phyloP scores from a whole-genome alignment of 805 yeast genomes.

The Kazachstania africana region DNA sequence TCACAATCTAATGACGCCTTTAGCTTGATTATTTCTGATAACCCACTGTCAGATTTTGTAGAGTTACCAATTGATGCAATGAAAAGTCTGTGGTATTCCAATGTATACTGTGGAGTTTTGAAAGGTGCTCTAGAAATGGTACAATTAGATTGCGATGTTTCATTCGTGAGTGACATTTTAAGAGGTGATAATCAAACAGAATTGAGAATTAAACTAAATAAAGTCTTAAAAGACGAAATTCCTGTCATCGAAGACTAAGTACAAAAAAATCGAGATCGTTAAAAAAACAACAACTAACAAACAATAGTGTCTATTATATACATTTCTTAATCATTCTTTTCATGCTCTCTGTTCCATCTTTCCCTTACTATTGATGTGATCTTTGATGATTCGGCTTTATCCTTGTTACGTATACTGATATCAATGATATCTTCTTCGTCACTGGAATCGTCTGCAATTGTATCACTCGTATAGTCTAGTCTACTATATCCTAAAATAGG shows the following conservation, averaged over 20 bases:
- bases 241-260: constrained; percentile 91
- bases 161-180: constrained; percentile 66
- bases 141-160: constrained; percentile 79
- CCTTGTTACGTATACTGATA: constrained; percentile 1
- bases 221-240: constrained; percentile 78
- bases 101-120: constrained; percentile 78
- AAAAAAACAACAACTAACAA: no score
- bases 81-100: constrained; percentile 84
- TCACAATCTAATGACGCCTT: constrained; percentile 63
- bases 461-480: not conserved
- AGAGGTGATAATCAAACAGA: constrained; percentile 80
- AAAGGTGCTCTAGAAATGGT: constrained; percentile 93
- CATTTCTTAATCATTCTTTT: constrained; percentile 9
- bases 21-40: constrained; percentile 62
- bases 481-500: constrained; percentile 38
- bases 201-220: constrained; percentile 56
- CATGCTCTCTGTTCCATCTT: constrained; percentile 17
- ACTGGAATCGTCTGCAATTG: constrained; percentile 2
- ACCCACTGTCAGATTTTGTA: constrained; percentile 90
- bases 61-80: constrained; percentile 77
- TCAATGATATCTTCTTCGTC: constrained; percentile 1
- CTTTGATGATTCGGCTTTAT: constrained; percentile 8
- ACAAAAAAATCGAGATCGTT: no score
- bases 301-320: no score
- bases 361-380: constrained; percentile 19